Conservation (phyloP, 1,139 yeast genomes). For the Diutina neorugosa region DNA sequence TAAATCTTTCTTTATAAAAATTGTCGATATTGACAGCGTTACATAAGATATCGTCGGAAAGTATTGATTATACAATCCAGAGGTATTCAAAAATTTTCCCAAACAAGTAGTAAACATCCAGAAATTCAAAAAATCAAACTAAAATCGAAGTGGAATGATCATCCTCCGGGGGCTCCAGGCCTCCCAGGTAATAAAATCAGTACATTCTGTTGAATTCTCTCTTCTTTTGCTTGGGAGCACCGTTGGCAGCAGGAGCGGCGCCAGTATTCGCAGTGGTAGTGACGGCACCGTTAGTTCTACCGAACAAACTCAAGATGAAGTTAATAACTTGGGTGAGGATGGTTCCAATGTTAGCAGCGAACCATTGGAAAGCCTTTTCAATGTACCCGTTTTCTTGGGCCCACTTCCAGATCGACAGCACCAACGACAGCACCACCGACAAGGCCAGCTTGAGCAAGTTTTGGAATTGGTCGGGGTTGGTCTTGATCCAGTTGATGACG, state of each 20-base stretch:
- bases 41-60: not conserved
- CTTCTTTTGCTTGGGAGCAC: not conserved
- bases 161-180: not conserved
- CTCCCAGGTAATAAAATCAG: not conserved
- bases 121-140: not conserved
- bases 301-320: not conserved
- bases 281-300: not conserved
- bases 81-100: not conserved
- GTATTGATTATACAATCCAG: not conserved
- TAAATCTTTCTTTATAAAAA: too few species aligned
- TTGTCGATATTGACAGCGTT: not conserved
- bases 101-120: not conserved
- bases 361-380: not conserved
- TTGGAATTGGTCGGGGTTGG: not conserved
- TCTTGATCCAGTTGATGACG: not conserved
- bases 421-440: not conserved
- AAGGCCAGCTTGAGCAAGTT: not conserved
- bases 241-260: not conserved
- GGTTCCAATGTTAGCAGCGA: not conserved
- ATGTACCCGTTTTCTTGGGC: not conserved
- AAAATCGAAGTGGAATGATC: not conserved
- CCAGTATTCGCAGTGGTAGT: not conserved
- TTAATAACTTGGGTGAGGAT: not conserved
- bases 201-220: not conserved
- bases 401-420: not conserved